Base-by-base conservation (phyloP, 345 rosid genomes). In the Corchorus capsularis region DNA sequence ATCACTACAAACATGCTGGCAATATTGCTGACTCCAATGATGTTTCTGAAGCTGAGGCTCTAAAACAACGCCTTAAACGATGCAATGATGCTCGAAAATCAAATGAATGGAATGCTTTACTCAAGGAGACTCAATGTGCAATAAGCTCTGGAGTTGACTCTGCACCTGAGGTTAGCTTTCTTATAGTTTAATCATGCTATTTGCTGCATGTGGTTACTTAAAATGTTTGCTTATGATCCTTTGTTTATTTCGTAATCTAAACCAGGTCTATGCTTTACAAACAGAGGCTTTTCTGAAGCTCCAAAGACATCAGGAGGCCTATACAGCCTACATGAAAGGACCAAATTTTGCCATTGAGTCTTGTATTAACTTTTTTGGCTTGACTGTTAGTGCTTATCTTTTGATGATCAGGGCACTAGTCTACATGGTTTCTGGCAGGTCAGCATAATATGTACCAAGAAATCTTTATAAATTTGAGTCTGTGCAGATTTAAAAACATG, bases 371-470 rank as follows among this genome's bases (percentile, higher is more conserved):
- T 75, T 85, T 8, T 92, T 86, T 75, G 93, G 90, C 65, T 84
- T 74, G 73, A 60, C 83, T 52, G 54, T 52, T 9, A 71, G 86
- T 27, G 80, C 88, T 43, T 81, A 86, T 69, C 64, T 89, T 37
- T 76, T 89, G 65, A 81, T 79, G 79, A 78, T 88, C 64, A 81
- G 82, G 56, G 86, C 98, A 43, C 84, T 78, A 63, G 86, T 90
- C 73, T 86, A 88, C 86, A 69, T 90, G 81, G 84, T 89, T 69
- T 78, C 79, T 0, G 95, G 98, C 84, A 90, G 97, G 98, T 92
- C 72, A 60, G 89, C 76, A 97, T 92, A 72, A 60, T n/a, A n/a
- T n/a, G 89, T 78, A 16, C 39, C 53, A 37, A 3, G n/a, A 63
- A n/a, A 20, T 53, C 73, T 63, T 68, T 52, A 12, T 65, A n/a